Base-by-base conservation (phyloP, 2,329 filamentous ascomycete genomes). In the Stemphylium vesicarium region DNA sequence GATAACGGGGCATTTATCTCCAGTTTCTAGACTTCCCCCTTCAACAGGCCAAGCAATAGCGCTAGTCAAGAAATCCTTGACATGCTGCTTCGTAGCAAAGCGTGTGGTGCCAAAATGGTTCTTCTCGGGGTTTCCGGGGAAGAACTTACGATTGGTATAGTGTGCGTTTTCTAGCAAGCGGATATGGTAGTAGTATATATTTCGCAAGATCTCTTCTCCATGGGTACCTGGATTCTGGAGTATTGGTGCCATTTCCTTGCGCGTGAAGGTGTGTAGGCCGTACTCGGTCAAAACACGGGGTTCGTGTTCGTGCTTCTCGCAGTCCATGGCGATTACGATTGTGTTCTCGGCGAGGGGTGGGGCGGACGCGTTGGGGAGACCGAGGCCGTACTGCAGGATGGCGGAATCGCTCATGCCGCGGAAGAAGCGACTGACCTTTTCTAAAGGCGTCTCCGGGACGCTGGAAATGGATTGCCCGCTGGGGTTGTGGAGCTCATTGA, bases 71-170 rank as follows among this genome's bases (percentile, higher is more conserved):
- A 43, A 43, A 3, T 52, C 20, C 22, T 37, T 51, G 9, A 37
- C 38, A 18, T 56, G 22, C n/a, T 32, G 24, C 24, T 39, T 38
- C 11, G 39, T 46, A 11, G 29, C 33, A 31, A 56, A 56, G 13
- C 53, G 40, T 5, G 53, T 56, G n/a, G 18, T 13, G 24, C 53
- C 53, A 24, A 56, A 51, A 13, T 26, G 47, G 16, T 56, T 56
- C 5, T 45, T 46, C 11, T 56, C 53, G n/a, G 53, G 53, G 15
- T 51, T 33, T 32, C 53, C 53, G n/a, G 18, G 20, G 38, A 15
- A 46, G n/a, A 15, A 38, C 10, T 16, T 42, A 2, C 22, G 35
- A 29, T 47, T 56, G 16, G 37, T 29, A 10, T 15, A 40, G 43
- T 41, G 50, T 7, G 41, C 22, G 6, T 29, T 47, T 10, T 31